phyloP scores from a whole-genome alignment of 148 eudicot genomes.

The Silene conica region DNA sequence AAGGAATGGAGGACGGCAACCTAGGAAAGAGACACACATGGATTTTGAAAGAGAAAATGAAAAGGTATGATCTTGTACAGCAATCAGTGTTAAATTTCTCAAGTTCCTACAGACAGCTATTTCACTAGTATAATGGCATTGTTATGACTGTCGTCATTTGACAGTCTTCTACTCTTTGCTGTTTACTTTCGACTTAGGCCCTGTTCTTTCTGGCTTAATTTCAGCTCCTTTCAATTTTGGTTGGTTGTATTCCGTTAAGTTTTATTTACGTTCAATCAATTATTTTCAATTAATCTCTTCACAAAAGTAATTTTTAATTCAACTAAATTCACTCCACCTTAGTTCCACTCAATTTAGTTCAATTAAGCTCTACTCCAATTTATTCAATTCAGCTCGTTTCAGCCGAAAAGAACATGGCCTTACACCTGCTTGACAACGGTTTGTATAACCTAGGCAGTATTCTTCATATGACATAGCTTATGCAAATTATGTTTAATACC shows the following conservation, averaged over 20 bases:
- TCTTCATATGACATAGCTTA: neutral
- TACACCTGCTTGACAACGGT: neutral
- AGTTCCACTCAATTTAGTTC: too few species aligned
- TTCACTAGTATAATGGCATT: neutral
- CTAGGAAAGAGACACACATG: conserved; percentile 48
- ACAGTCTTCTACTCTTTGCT: neutral
- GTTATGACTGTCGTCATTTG: neutral
- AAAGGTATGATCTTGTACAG: conserved; percentile 44
- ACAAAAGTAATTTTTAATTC: too few species aligned
- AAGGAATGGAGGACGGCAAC: conserved; percentile 42
- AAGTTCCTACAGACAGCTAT: neutral
- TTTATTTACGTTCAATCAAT: too few species aligned
- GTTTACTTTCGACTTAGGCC: neutral
- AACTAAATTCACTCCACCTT: too few species aligned
- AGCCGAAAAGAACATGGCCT: too few species aligned
- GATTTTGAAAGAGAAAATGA: conserved; percentile 51
- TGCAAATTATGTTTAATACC: conserved; percentile 11
- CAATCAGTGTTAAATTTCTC: neutral
- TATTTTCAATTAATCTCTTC: too few species aligned
- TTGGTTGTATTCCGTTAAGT: too few species aligned
- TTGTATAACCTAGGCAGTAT: neutral
- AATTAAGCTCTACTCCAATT: too few species aligned
- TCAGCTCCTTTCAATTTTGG: too few species aligned
- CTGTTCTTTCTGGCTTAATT: too few species aligned
- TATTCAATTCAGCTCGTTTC: too few species aligned